Evolutionary conservation across 164 flowering plant genomes (phyloP).

Genomic region (Chloranthus sessilifolius): DNA sequence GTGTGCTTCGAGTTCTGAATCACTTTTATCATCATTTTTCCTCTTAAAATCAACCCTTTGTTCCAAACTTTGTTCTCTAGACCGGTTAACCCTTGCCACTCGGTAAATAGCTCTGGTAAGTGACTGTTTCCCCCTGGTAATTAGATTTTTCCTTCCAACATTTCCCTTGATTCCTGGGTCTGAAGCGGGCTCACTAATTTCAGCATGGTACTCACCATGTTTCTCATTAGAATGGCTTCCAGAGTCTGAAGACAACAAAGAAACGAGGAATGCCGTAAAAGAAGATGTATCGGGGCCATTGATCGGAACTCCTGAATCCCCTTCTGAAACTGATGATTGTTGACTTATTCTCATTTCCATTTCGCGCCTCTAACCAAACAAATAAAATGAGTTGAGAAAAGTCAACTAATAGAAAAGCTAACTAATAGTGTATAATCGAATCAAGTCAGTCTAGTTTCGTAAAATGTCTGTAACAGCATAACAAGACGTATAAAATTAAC

Average conservation of each 20-base stretch:
- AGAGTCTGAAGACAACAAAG: slow-evolving; percentile 57
- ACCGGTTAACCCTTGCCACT: slow-evolving; percentile 50
- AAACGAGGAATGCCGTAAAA: slow-evolving; percentile 76
- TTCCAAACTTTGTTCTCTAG: slow-evolving; percentile 32
- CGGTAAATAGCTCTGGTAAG: slow-evolving; percentile 49
- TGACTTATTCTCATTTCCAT: slow-evolving; percentile 27
- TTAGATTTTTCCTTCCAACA: slow-evolving; percentile 45
- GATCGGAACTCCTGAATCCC: slow-evolving; percentile 23
- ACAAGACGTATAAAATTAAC: too few relatives aligned
- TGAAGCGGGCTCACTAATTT: slow-evolving; percentile 18
- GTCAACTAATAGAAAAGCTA: too few relatives aligned
- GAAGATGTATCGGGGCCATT: slow-evolving; percentile 97
- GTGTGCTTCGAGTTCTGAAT: slow-evolving; percentile 25
- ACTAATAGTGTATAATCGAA: too few relatives aligned
- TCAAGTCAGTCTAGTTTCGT: too few relatives aligned
- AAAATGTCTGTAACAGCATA: too few relatives aligned
- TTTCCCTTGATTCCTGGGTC: slow-evolving; percentile 31
- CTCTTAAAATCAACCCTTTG: slow-evolving; percentile 26
- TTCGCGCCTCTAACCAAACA: too few relatives aligned
- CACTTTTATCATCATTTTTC: slow-evolving; percentile 25
- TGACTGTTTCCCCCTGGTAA: slow-evolving; percentile 68
- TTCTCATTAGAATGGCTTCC: slow-evolving; percentile 27
- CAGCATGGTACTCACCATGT: slow-evolving; percentile 13
- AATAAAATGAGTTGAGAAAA: too few relatives aligned
- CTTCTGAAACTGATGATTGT: slow-evolving; percentile 30